Base-by-base conservation (phyloP, 371 early-diverging fungal species). In the Rhizopus arrhizus region DNA sequence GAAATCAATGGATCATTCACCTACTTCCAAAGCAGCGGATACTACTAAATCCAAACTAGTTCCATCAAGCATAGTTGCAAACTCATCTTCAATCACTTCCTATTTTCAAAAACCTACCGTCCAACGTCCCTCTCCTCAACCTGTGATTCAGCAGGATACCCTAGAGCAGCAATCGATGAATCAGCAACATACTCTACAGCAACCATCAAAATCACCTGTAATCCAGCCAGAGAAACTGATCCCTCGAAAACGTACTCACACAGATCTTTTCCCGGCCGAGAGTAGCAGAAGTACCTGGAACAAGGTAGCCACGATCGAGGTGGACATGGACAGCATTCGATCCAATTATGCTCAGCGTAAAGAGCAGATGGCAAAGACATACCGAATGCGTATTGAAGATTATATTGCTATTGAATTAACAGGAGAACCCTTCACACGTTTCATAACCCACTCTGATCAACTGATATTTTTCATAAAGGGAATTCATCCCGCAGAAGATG, bases 341-440 rank as follows among this genome's bases (percentile, higher is more conserved):
- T 10, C 41, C 4, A 48, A 40, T 6, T 66, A 65, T 32, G 46
- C 60, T n/a, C 5, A 32, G 8, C 41, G 46, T 7, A 55, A 51
- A 10, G 51, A 65, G 5, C 50, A 46, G 3, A 35, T 48, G n/a
- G 38, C 51, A 3, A 33, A 56, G 8, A 58, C 22, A 0, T 43
- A 58, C 31, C 61, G 36, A 3, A 41, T 58, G 1, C 11, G 47
- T 12, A 42, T 66, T 11, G 45, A 61, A 29, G 61, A 66, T 42
- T 66, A 58, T 29, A 10, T 61, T 35, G 9, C 28, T 4, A 51
- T 46, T 3, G 29, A 56, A 15, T 48, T 48, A 5, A 13, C 11
- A 12, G 38, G 36, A n/a, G 5, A 2, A 32, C 13, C 8, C 1
- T 52, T 35, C 13, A 35, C 12, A 28, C 34, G 9, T 33, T 33